These are phyloP conservation scores for Fragaria iinumae DNA, from an alignment of 306 rosid genomes.

Conservation along the genomic window DNA sequence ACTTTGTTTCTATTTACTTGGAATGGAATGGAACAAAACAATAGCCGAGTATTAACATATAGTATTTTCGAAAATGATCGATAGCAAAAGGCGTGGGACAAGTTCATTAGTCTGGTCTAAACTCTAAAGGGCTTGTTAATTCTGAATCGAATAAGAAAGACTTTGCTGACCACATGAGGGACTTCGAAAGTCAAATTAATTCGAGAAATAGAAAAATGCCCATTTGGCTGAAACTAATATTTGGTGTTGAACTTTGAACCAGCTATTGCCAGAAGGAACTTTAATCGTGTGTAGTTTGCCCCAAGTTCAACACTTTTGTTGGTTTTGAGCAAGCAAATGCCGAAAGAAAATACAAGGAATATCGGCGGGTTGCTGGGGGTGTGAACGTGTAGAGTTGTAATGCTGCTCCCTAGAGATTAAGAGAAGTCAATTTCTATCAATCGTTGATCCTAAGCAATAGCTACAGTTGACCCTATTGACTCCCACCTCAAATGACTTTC, in stretches of 20 bases:
- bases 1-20: conserved; percentile 18
- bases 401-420: not conserved
- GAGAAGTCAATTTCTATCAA: conserved; percentile 2
- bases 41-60: not conserved
- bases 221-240: conserved; percentile 13
- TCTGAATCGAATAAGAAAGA: not conserved
- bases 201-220: conserved; percentile 5
- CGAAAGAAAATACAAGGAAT: not conserved
- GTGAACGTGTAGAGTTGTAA: conserved; percentile 1
- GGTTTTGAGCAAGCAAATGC: not conserved
- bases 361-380: conserved; percentile 1
- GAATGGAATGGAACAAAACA: conserved; percentile 12
- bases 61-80: not conserved
- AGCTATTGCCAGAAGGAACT: not conserved
- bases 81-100: conserved; percentile 19
- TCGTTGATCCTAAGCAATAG: not conserved
- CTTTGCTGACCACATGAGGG: not conserved
- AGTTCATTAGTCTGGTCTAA: not conserved
- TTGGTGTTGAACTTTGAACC: conserved; percentile 4
- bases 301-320: not conserved
- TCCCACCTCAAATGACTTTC: not conserved
- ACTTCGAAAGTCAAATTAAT: conserved; percentile 5
- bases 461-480: not conserved
- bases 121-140: not conserved
- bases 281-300: not conserved